phyloP scores from a whole-genome alignment of 2,329 filamentous ascomycete species.

The Penicillium sp. region DNA sequence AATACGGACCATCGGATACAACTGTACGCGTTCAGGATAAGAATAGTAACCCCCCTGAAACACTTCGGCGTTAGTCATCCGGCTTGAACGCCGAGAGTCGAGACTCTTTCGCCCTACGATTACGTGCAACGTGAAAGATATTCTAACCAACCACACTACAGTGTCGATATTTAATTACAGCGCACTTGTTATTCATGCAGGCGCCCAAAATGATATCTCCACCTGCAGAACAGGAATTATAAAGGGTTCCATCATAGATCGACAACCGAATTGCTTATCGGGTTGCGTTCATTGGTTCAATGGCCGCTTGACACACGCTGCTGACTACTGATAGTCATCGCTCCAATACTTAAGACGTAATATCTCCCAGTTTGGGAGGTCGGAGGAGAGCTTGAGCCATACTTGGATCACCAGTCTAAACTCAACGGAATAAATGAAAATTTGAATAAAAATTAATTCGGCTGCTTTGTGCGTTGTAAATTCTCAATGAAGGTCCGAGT shows the following conservation, averaged over 20 bases:
- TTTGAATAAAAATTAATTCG: neutral
- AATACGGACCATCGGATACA: no score
- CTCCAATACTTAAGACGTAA: conserved; percentile 7
- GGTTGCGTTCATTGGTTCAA: conserved; percentile 23
- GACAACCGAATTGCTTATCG: conserved; percentile 29
- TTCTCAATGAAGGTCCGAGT: neutral
- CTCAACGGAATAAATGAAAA: neutral
- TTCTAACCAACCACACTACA: neutral
- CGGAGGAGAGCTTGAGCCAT: neutral
- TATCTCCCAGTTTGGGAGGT: conserved; percentile 4
- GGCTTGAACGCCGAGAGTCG: neutral
- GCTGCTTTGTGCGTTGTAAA: neutral
- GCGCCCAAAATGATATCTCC: neutral
- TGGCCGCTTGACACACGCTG: conserved; percentile 31
- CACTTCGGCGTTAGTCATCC: conserved; percentile 5
- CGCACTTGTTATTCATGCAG: neutral
- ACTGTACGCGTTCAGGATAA: conserved; percentile 1
- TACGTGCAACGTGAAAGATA: neutral
- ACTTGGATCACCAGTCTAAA: neutral
- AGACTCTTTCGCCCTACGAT: neutral
- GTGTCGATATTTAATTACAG: neutral
- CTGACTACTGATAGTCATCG: conserved; percentile 25
- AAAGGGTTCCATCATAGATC: conserved; percentile 11
- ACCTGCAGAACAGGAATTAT: conserved; percentile 7
- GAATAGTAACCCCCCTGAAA: conserved; percentile 13